A percentile compares a stretch with the other conserved stretches of the same genome.
Evolutionary conservation across 108 stramenopile species (phyloP).

Genomic region (Seminavis robusta): DNA sequence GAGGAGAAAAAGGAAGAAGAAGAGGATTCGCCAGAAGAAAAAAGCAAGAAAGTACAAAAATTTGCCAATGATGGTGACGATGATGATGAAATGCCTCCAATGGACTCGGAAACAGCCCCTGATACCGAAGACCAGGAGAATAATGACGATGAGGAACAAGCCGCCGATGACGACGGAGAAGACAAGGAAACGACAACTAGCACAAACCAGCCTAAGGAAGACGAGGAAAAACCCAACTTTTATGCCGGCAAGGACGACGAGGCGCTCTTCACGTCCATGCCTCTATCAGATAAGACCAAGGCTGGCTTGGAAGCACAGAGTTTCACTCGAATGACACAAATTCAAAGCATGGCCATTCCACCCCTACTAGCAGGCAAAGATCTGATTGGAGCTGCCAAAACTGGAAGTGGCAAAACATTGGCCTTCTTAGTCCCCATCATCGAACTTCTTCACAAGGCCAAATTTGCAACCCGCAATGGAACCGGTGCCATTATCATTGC

Average conservation of each 20-base stretch:
- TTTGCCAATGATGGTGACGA: background rate
- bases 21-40: background rate
- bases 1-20: constrained; percentile 23
- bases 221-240: constrained; percentile 36
- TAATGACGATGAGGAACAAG: constrained; percentile 1
- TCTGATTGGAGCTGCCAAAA: constrained; percentile 97
- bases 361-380: constrained; percentile 92
- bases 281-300: constrained; percentile 88
- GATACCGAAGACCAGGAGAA: constrained; percentile 11
- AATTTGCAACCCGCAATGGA: constrained; percentile 89
- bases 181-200: background rate
- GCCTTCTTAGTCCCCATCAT: constrained; percentile 95
- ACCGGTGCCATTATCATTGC: constrained; percentile 96
- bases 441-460: constrained; percentile 89
- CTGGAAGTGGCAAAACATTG: constrained; percentile 96
- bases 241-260: constrained; percentile 24
- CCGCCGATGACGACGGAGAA: constrained; percentile 3
- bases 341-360: constrained; percentile 94
- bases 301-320: constrained; percentile 46
- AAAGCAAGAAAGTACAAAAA: constrained; percentile 7
- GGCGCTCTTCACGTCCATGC: constrained; percentile 78
- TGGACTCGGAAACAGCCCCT: background rate
- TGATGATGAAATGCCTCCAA: constrained; percentile 9
- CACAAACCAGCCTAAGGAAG: constrained; percentile 7
- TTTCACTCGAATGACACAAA: constrained; percentile 92